Evolutionary conservation across 2,329 filamentous ascomycete genomes (phyloP).

Genomic region (Colletotrichum melonis): DNA sequence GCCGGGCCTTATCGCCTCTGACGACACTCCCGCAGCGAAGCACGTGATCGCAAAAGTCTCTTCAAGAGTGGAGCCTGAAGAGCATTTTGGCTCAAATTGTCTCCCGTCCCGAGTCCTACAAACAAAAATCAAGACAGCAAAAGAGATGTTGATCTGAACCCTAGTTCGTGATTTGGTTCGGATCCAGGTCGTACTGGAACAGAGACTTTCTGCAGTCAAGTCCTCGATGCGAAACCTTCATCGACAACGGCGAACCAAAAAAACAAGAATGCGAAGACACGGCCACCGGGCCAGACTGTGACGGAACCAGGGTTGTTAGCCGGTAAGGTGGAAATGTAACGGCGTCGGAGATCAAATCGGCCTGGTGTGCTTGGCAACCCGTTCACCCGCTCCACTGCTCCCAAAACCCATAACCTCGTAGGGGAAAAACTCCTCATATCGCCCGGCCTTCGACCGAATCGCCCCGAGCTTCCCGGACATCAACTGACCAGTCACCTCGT

Average conservation of each 20-base stretch:
- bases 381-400: constrained; percentile 12
- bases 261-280: background rate
- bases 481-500: constrained; percentile 11
- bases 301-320: background rate
- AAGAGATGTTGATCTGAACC: background rate
- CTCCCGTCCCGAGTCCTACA: background rate
- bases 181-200: background rate
- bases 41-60: constrained; percentile 13
- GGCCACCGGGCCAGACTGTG: background rate
- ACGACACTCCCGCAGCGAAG: constrained; percentile 11
- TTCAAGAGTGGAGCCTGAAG: too few species aligned
- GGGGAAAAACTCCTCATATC: background rate
- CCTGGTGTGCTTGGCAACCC: constrained; percentile 11
- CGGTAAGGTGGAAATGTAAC: constrained; percentile 5
- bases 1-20: constrained; percentile 1
- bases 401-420: background rate
- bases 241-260: background rate
- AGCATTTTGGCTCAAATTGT: background rate
- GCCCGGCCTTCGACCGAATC: constrained; percentile 24
- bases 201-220: background rate
- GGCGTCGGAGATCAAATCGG: constrained; percentile 10
- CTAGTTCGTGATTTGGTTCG: background rate
- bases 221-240: background rate
- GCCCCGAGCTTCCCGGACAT: background rate
- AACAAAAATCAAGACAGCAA: background rate